Conservation (phyloP, 371 early-diverging fungal species). For the Saksenaea vasiformis region DNA sequence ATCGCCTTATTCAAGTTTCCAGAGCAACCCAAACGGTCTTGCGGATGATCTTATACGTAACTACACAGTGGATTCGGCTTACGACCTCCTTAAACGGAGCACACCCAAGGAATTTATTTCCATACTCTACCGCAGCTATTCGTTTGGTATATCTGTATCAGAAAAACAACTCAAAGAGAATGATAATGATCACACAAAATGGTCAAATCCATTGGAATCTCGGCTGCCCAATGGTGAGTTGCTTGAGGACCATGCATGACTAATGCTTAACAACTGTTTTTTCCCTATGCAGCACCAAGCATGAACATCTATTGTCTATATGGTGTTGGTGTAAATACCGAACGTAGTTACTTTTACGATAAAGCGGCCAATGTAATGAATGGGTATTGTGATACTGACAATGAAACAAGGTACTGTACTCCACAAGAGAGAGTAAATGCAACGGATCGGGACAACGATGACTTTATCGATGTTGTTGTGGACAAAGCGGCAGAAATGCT, state of each 20-base stretch:
- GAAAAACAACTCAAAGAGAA: constrained; percentile 53
- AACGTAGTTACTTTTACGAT: constrained; percentile 76
- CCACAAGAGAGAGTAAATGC: not conserved
- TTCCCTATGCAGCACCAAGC: constrained; percentile 57
- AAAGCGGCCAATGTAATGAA: constrained; percentile 2
- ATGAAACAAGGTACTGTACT: not conserved
- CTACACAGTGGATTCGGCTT: constrained; percentile 57
- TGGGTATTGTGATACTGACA: not conserved
- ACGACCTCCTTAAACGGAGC: constrained; percentile 54
- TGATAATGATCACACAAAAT: constrained; percentile 61
- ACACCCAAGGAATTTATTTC: constrained; percentile 52
- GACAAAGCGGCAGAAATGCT: not conserved
- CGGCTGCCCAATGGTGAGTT: constrained; percentile 73
- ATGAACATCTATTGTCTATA: constrained; percentile 86
- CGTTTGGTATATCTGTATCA: constrained; percentile 64
- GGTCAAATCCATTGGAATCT: constrained; percentile 88
- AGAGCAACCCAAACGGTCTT: not conserved
- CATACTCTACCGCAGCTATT: constrained; percentile 61
- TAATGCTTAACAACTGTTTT: not conserved
- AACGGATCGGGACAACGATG: not conserved
- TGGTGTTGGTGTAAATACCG: constrained; percentile 80
- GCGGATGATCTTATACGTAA: constrained; percentile 24
- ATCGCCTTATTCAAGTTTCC: constrained; percentile 4
- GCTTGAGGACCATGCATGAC: not conserved
- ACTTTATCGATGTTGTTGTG: not conserved